Evolutionary conservation across 2,329 filamentous ascomycete species (phyloP).

Genomic region (Arachnomyces sp.): DNA sequence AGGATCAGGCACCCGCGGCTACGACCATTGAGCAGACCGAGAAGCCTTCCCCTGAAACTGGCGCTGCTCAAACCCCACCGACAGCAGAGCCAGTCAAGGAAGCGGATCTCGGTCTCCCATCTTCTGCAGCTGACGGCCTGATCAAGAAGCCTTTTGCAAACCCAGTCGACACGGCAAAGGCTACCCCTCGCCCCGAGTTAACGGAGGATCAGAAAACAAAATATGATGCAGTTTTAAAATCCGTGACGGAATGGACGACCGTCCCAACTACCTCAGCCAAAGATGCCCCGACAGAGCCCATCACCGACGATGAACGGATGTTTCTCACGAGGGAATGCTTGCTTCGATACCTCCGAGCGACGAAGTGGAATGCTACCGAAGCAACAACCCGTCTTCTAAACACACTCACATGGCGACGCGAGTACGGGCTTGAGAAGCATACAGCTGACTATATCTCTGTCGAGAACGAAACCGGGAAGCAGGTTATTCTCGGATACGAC

Average conservation of each 20-base stretch:
- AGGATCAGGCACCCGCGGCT: too few relatives aligned
- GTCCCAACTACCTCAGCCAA: constrained; percentile 57
- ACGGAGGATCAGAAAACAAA: constrained; percentile 71
- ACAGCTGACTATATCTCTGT: constrained; percentile 81
- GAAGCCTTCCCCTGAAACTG: too few relatives aligned
- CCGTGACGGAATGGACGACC: constrained; percentile 62
- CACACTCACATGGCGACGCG: constrained; percentile 80
- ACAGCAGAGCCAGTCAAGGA: too few relatives aligned
- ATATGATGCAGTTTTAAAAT: constrained; percentile 66
- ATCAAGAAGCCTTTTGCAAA: constrained; percentile 51
- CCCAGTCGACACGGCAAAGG: constrained; percentile 51
- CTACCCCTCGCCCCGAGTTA: constrained; percentile 50
- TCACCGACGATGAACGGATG: constrained; percentile 72
- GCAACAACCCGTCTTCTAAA: constrained; percentile 69
- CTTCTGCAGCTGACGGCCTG: constrained; percentile 30
- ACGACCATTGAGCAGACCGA: too few relatives aligned
- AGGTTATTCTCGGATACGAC: constrained; percentile 82
- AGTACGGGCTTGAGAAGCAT: constrained; percentile 68
- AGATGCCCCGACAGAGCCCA: constrained; percentile 48
- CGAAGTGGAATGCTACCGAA: constrained; percentile 75
- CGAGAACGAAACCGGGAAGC: constrained; percentile 96
- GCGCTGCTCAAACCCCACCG: constrained; percentile 1
- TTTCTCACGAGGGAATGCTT: constrained; percentile 91
- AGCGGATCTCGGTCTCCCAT: constrained; percentile 19
- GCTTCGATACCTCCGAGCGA: constrained; percentile 83